These are phyloP conservation scores for Endocalyx cinctus DNA, from an alignment of 2,329 filamentous ascomycete species.

Conservation along the genomic window DNA sequence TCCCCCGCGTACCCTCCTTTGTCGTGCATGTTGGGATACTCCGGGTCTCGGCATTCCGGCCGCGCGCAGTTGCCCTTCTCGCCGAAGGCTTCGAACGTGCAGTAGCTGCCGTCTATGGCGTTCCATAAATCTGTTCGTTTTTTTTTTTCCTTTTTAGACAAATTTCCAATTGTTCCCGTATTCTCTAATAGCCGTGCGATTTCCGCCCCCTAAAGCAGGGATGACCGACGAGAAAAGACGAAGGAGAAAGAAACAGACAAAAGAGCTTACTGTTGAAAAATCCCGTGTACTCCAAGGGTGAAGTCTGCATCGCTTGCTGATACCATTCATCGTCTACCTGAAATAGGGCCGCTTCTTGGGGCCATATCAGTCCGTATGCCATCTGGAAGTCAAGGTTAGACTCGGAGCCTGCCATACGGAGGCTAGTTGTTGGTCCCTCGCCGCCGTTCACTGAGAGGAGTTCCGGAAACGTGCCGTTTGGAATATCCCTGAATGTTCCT, in stretches of 20 bases:
- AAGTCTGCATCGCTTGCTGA: slow-evolving; percentile 20
- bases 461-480: slow-evolving; percentile 32
- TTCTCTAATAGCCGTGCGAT: too few species aligned
- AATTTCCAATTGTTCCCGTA: too few species aligned
- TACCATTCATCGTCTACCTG: slow-evolving; percentile 43
- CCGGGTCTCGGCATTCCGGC: slow-evolving; percentile 41
- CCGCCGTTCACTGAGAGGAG: slow-evolving; percentile 32
- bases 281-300: slow-evolving; percentile 22
- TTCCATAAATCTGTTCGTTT: slow-evolving; percentile 41
- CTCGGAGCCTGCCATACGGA: slow-evolving; percentile 31
- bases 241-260: background rate
- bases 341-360: slow-evolving; percentile 41
- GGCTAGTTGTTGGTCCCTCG: slow-evolving; percentile 19
- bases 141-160: background rate
- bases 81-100: slow-evolving; percentile 44
- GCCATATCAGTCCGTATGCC: slow-evolving; percentile 45
- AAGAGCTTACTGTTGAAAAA: slow-evolving; percentile 24
- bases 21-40: slow-evolving; percentile 42
- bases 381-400: slow-evolving; percentile 45
- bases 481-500: slow-evolving; percentile 31
- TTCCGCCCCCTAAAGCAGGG: too few species aligned
- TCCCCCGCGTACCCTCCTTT: slow-evolving; percentile 46
- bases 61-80: slow-evolving; percentile 39
- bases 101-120: slow-evolving; percentile 50
- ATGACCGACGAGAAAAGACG: too few species aligned